A percentile compares a stretch with the other conserved stretches of the same genome.
Evolutionary conservation across 176 grass and related monocot genomes (phyloP).

Genomic region (Triticum turgidum): DNA sequence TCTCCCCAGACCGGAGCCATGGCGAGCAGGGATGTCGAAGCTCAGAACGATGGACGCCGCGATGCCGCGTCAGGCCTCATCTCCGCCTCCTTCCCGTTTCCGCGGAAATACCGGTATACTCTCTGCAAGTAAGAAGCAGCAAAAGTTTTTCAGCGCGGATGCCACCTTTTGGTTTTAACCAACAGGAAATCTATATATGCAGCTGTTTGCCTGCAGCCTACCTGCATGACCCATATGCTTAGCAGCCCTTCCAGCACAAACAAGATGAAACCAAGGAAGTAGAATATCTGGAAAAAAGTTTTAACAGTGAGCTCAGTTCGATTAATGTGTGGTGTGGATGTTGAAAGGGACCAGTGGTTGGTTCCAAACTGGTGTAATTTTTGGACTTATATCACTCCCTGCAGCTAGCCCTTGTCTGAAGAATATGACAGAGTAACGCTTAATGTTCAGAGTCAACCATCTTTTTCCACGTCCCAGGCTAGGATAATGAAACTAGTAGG

Average conservation of each 20-base stretch:
- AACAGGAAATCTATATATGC: background rate
- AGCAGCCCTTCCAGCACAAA: slow-evolving; percentile 55
- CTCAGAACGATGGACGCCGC: slow-evolving; percentile 16
- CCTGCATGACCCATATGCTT: slow-evolving; percentile 74
- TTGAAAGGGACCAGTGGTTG: background rate
- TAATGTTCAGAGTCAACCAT: background rate
- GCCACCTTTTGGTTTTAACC: background rate
- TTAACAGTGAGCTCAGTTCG: background rate
- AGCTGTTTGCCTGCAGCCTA: background rate
- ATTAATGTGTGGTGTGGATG: background rate
- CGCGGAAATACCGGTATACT: slow-evolving; percentile 51
- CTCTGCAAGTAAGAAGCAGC: slow-evolving; percentile 13
- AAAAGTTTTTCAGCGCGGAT: background rate
- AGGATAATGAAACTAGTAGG: background rate
- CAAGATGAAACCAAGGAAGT: slow-evolving; percentile 58
- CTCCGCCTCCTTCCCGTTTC: slow-evolving; percentile 41
- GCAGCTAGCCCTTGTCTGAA: background rate
- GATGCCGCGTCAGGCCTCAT: slow-evolving; percentile 44
- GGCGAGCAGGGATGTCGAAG: background rate
- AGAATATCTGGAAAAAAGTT: slow-evolving; percentile 45
- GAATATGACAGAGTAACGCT: background rate
- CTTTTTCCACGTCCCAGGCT: background rate
- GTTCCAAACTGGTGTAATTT: background rate
- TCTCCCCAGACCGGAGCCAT: background rate
- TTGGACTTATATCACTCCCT: background rate